These are phyloP conservation scores for Cyclotella choctawhatcheeana DNA, from an alignment of 108 stramenopile genomes.

Conservation along the genomic window DNA sequence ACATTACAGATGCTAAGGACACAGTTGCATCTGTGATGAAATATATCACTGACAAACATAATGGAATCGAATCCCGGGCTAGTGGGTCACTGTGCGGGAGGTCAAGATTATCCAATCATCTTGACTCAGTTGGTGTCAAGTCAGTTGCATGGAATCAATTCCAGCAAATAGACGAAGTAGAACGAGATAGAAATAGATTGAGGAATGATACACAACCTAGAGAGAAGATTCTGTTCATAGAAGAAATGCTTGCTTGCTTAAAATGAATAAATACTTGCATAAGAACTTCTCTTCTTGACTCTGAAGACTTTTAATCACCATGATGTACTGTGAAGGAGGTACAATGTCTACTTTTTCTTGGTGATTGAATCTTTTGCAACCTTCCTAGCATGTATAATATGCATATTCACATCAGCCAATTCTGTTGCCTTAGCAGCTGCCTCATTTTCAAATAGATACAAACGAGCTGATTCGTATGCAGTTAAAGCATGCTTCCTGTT, in stretches of 20 bases:
- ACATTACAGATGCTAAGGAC: slow-evolving; percentile 90
- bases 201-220: slow-evolving; percentile 60
- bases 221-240: slow-evolving; percentile 60
- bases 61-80: no score
- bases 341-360: background rate
- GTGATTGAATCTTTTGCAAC: no score
- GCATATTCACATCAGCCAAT: background rate
- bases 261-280: background rate
- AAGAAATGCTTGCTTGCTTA: slow-evolving; percentile 46
- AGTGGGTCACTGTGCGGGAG: background rate
- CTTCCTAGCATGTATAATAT: background rate
- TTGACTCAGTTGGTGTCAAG: slow-evolving; percentile 41
- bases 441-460: slow-evolving; percentile 14
- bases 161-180: slow-evolving; percentile 57
- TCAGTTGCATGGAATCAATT: slow-evolving; percentile 72
- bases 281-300: background rate
- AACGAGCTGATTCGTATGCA: slow-evolving; percentile 83
- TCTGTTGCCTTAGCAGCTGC: background rate
- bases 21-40: slow-evolving; percentile 87
- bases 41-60: slow-evolving; percentile 27
- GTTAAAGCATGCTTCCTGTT: slow-evolving; percentile 74
- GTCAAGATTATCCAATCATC: slow-evolving; percentile 37
- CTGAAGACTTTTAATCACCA: no score
- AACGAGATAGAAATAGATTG: slow-evolving; percentile 41
- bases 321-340: background rate